These are phyloP conservation scores for Arthroderma sp. DNA, from an alignment of 2,329 filamentous ascomycete species.

Conservation along the genomic window DNA sequence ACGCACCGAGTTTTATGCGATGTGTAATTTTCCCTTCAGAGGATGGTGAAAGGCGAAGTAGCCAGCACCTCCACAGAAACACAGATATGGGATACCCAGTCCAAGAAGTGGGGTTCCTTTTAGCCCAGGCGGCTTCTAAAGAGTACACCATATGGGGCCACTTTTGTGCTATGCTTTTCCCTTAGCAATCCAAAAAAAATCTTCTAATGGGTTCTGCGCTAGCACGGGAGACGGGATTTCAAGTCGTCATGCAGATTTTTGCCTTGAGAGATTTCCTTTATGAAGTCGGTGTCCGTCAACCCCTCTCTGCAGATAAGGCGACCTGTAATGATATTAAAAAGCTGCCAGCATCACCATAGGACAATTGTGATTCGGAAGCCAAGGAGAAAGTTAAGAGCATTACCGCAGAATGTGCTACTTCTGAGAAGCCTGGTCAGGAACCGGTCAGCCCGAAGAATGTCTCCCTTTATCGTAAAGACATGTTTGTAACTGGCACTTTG, in stretches of 20 bases:
- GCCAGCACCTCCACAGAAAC: background rate
- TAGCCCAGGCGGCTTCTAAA: background rate
- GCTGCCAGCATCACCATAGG: background rate
- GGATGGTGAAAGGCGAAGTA: background rate
- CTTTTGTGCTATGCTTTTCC: constrained; percentile 2
- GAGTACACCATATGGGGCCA: background rate
- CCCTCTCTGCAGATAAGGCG: background rate
- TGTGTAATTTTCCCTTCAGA: constrained; percentile 2
- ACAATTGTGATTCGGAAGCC: background rate
- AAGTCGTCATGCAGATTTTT: constrained; percentile 7
- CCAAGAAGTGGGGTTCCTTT: background rate
- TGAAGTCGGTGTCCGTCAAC: background rate
- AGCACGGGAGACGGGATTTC: constrained; percentile 4
- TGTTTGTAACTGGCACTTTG: constrained; percentile 1
- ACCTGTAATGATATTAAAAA: background rate
- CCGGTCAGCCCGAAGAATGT: background rate
- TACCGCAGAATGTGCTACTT: constrained; percentile 2
- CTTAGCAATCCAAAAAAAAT: background rate
- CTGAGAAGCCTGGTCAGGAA: background rate
- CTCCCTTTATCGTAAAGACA: constrained; percentile 7
- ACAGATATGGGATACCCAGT: background rate
- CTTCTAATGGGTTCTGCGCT: background rate
- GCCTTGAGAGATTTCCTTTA: background rate
- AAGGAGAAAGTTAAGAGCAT: background rate
- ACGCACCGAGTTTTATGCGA: background rate